phyloP scores from a whole-genome alignment of 2,329 filamentous ascomycete species.

The Massarina eburnea region DNA sequence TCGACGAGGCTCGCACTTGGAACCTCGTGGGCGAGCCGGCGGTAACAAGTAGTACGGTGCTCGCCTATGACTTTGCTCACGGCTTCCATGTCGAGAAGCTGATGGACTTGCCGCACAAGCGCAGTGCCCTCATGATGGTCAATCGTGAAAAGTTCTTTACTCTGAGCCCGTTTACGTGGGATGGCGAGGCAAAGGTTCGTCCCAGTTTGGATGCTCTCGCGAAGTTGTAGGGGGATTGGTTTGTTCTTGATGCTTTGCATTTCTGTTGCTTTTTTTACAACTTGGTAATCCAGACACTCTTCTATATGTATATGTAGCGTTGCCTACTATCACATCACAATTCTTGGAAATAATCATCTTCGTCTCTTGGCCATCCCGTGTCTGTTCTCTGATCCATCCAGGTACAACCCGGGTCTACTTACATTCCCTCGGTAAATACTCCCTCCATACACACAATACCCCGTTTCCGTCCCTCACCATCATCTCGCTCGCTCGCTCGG shows the following conservation, averaged over 20 bases:
- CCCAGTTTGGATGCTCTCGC: slow-evolving; percentile 38
- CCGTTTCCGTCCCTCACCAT: too few species aligned
- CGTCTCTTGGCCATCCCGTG: too few species aligned
- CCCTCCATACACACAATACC: too few species aligned
- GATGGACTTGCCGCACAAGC: slow-evolving; percentile 71
- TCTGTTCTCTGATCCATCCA: too few species aligned
- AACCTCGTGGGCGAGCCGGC: slow-evolving; percentile 70
- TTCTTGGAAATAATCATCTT: too few species aligned
- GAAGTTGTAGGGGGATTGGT: slow-evolving; percentile 23
- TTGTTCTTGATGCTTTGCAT: neutral
- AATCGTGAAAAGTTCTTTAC: slow-evolving; percentile 71
- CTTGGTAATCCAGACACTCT: too few species aligned
- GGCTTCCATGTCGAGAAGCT: slow-evolving; percentile 73
- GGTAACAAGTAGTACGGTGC: slow-evolving; percentile 67
- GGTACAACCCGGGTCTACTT: too few species aligned
- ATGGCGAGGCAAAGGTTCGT: slow-evolving; percentile 39
- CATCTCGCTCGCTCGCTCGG: too few species aligned
- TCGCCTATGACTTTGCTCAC: slow-evolving; percentile 74
- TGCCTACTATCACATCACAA: too few species aligned
- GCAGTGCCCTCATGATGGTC: slow-evolving; percentile 67
- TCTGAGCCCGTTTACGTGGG: slow-evolving; percentile 57
- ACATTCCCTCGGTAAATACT: too few species aligned
- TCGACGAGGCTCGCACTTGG: slow-evolving; percentile 59
- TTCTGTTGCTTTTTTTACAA: too few species aligned
- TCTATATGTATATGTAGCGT: too few species aligned